Conservation (phyloP, 306 rosid species). For the Vicia sativa region DNA sequence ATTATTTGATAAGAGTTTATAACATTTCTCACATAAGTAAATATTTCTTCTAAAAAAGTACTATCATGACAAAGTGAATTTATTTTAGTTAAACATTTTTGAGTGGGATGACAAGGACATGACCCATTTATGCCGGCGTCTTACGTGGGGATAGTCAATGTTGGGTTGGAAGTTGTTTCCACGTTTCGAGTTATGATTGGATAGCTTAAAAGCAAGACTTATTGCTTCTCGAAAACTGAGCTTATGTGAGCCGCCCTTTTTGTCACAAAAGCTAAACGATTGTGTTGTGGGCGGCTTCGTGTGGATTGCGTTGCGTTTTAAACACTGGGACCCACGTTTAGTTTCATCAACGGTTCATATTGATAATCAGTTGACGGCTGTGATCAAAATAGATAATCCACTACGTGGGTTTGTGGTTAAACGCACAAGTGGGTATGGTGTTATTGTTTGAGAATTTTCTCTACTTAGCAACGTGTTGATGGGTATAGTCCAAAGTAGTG, state of each 20-base stretch:
- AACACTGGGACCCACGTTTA: slow-evolving; percentile 15
- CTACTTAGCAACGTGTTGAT: slow-evolving; percentile 10
- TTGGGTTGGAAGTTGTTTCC: neutral
- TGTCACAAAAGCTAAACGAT: neutral
- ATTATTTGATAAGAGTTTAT: too few species aligned
- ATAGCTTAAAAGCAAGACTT: slow-evolving; percentile 23
- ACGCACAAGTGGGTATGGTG: slow-evolving; percentile 8
- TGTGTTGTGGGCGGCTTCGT: slow-evolving; percentile 45
- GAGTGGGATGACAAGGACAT: slow-evolving; percentile 27
- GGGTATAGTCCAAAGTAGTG: slow-evolving; percentile 37
- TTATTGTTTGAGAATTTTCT: slow-evolving; percentile 34
- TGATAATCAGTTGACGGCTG: neutral
- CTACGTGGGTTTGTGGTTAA: slow-evolving; percentile 20
- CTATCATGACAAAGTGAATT: neutral
- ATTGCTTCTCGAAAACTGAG: slow-evolving; percentile 49
- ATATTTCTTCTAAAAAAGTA: neutral
- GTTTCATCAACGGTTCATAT: neutral
- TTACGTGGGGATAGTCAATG: slow-evolving; percentile 31
- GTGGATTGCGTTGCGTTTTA: slow-evolving; percentile 17
- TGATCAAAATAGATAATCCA: slow-evolving; percentile 18
- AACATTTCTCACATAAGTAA: too few species aligned
- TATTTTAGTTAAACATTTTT: neutral
- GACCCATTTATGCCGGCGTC: slow-evolving; percentile 46
- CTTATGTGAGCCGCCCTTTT: slow-evolving; percentile 69
- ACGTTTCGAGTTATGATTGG: slow-evolving; percentile 36